These are phyloP conservation scores for Oryza coarctata DNA, from an alignment of 176 grass and related monocot genomes.

Conservation along the genomic window DNA sequence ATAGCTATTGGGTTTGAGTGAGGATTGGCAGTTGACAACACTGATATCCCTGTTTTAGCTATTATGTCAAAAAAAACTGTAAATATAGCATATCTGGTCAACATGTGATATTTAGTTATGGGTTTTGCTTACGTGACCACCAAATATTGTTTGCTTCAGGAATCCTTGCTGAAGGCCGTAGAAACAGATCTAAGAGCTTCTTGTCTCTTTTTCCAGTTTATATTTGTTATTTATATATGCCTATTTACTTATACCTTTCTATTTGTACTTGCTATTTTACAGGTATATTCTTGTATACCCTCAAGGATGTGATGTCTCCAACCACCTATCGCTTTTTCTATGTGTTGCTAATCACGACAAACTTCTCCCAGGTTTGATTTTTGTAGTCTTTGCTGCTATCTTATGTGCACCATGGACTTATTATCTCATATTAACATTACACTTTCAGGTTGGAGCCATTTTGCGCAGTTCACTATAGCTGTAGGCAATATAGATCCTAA, in stretches of 20 bases:
- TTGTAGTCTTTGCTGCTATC: conserved; percentile 25
- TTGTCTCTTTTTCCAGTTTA: conserved; percentile 15
- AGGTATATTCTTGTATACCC: conserved; percentile 99
- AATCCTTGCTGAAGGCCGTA: not conserved
- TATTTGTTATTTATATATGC: conserved; percentile 10
- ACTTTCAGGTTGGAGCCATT: conserved; percentile 92
- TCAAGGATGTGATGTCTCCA: conserved; percentile 94
- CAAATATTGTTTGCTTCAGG: not conserved
- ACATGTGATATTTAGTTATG: not conserved
- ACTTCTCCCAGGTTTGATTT: conserved; percentile 85
- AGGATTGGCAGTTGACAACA: conserved; percentile 5
- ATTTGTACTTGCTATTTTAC: conserved; percentile 36
- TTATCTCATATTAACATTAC: conserved; percentile 23
- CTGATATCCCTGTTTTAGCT: conserved; percentile 17
- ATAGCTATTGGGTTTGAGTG: not conserved
- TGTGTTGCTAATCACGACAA: conserved; percentile 97
- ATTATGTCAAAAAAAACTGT: conserved; percentile 20
- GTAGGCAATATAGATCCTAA: conserved; percentile 96
- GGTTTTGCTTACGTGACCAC: not conserved
- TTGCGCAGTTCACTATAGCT: conserved; percentile 98
- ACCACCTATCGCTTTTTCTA: conserved; percentile 97
- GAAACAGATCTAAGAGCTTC: conserved; percentile 6
- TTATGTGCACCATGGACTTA: not conserved
- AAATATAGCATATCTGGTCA: not conserved
- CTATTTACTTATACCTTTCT: not conserved